phyloP scores from a whole-genome alignment of 495 filamentous ascomycete species.

The Daldinia decipiens region DNA sequence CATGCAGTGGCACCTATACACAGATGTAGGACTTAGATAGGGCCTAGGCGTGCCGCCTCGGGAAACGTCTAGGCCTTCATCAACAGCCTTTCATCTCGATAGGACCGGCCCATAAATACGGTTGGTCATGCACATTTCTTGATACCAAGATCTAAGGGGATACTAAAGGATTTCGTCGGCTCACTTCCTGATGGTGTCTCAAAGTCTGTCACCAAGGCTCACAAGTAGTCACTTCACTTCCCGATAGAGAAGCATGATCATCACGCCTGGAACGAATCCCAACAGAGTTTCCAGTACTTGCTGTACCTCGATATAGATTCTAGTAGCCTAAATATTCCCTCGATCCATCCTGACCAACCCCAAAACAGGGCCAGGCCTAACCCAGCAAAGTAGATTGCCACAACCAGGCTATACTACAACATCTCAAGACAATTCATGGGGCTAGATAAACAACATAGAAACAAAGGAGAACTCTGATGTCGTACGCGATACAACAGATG shows the following conservation, averaged over 20 bases:
- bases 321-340: neutral
- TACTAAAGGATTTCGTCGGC: neutral
- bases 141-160: neutral
- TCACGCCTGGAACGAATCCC: neutral
- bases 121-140: neutral
- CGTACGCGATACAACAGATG: neutral
- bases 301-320: neutral
- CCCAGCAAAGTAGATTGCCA: neutral
- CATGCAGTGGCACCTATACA: neutral
- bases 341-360: neutral
- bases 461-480: neutral
- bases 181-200: neutral
- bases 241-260: neutral
- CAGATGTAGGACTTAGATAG: neutral
- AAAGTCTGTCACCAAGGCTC: neutral
- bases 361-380: neutral
- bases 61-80: neutral
- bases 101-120: neutral
- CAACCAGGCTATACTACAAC: neutral
- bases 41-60: neutral
- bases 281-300: neutral
- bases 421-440: neutral
- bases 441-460: neutral
- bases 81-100: neutral
- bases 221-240: neutral